Conservation (phyloP, 2,329 filamentous ascomycete species). For the Sporothrix sp. region DNA sequence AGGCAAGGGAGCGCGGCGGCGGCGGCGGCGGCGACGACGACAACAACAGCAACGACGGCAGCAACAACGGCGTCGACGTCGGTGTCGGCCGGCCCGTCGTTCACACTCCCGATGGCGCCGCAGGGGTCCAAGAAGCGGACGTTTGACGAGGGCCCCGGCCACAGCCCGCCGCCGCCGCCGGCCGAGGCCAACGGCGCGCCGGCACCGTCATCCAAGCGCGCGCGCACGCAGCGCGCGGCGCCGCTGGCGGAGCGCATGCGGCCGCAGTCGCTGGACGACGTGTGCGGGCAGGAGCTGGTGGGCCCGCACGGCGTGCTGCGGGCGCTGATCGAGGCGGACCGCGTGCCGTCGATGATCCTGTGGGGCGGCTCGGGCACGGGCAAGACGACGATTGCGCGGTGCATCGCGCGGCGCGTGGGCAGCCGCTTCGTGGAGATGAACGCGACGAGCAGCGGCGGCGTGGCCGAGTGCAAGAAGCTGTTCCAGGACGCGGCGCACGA, state of each 20-base stretch:
- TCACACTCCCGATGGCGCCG: slow-evolving; percentile 16
- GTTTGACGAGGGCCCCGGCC: slow-evolving; percentile 45
- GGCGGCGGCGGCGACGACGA: slow-evolving; percentile 11
- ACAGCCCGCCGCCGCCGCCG: slow-evolving; percentile 16
- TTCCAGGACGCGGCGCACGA: slow-evolving; percentile 80
- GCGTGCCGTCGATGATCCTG: slow-evolving; percentile 88
- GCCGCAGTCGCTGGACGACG: slow-evolving; percentile 70
- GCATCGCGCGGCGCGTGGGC: slow-evolving; percentile 74
- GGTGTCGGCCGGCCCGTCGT: too few species aligned
- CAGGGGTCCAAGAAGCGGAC: slow-evolving; percentile 36
- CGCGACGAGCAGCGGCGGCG: slow-evolving; percentile 78
- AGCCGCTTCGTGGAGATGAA: slow-evolving; percentile 93
- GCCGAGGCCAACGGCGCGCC: neutral
- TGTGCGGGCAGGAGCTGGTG: slow-evolving; percentile 86
- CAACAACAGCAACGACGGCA: neutral
- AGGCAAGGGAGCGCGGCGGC: slow-evolving; percentile 27
- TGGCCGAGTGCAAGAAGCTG: slow-evolving; percentile 85
- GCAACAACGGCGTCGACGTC: slow-evolving; percentile 13
- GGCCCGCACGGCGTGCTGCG: slow-evolving; percentile 75
- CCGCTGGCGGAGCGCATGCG: slow-evolving; percentile 93
- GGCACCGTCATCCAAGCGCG: slow-evolving; percentile 41
- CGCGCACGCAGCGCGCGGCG: slow-evolving; percentile 60
- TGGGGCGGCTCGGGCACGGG: slow-evolving; percentile 78
- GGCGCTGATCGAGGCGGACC: slow-evolving; percentile 73
- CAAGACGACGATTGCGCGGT: slow-evolving; percentile 85